Evolutionary conservation across 2,329 filamentous ascomycete genomes (phyloP), one percentile per base, ranked within the genome.

Genomic region (Teratosphaeriaceae sp.): DNA sequence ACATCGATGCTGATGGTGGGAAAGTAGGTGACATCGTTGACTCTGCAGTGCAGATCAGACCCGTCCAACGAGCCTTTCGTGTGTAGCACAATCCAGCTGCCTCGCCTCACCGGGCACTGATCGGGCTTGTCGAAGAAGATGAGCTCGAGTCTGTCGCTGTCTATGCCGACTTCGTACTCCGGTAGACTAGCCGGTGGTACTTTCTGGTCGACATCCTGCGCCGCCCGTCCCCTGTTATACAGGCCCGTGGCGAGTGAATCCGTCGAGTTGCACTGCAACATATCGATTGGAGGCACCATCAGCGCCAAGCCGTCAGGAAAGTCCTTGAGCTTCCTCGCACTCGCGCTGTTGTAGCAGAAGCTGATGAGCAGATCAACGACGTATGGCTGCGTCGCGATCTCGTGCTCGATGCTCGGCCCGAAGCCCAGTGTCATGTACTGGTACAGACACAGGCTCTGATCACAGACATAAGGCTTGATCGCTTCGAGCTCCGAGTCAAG

Each of bases 351-450:
- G 57, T 88, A 92, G 61, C 87, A 89, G 58, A 96, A 85, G 62
- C 80, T 89, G 36, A 94, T 66, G 1, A 96, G 73, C 2, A 96
- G 71, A 58, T 96, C 89, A 9, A 94, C 85, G 1, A 94, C 87
- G 43, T 81, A 79, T 1, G 88, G 86, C 58, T 89, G 85, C 11
- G 78, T 77, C 20, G 84, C 58, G 18, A 96, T 84, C 57, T 95
- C 88, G 58, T 89, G 80, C 60, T 96, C 88, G 43, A 94, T 79
- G 54, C 80, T 88, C 1, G 86, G 84, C 0, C 88, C 89, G 56
- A 95, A 82, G 0, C 87, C 88, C n/a, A 94, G 71, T 13, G 78
- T 74, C 73, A 94, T 85, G 65, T 92, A 94, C 58, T 96, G 89
- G 56, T 85, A 94, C 3, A 94, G 69, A 56, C 89, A 96, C 2